Evolutionary conservation across 257 asterid species (phyloP).

Genomic region (Cordia subcordata): DNA sequence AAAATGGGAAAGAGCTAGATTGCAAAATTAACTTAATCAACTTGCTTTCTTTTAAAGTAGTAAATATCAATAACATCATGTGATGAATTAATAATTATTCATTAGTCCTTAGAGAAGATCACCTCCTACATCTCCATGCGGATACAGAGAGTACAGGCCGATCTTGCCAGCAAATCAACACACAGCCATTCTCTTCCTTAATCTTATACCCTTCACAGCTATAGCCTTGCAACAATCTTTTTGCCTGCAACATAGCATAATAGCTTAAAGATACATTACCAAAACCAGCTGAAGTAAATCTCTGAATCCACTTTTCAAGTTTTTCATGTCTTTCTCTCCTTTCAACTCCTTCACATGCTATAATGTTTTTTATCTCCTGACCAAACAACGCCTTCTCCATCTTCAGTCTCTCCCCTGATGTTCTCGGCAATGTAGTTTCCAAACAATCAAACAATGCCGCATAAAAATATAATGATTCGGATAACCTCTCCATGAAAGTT

Average conservation of each 20-base stretch:
- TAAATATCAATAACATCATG: too few relatives aligned
- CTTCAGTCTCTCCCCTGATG: slow-evolving; percentile 66
- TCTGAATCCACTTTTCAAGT: slow-evolving; percentile 78
- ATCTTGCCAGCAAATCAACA: slow-evolving; percentile 94
- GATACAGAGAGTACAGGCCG: slow-evolving; percentile 77
- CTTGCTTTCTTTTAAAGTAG: too few relatives aligned
- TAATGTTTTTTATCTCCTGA: slow-evolving; percentile 80
- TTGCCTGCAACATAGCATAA: slow-evolving; percentile 84
- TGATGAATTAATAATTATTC: background rate
- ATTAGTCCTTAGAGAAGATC: slow-evolving; percentile 8
- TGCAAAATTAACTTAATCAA: background rate
- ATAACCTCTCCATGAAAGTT: slow-evolving; percentile 76
- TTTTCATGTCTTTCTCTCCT: slow-evolving; percentile 87
- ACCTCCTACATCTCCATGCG: slow-evolving; percentile 81
- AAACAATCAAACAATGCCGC: slow-evolving; percentile 88
- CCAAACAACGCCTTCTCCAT: slow-evolving; percentile 84
- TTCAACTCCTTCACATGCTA: slow-evolving; percentile 79
- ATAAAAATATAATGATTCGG: slow-evolving; percentile 70
- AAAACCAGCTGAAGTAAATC: slow-evolving; percentile 64
- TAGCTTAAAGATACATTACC: slow-evolving; percentile 67
- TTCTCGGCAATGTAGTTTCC: slow-evolving; percentile 72
- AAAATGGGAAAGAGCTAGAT: too few relatives aligned
- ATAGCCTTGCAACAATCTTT: slow-evolving; percentile 58
- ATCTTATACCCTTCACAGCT: slow-evolving; percentile 88
- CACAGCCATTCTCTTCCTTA: slow-evolving; percentile 70